phyloP scores from a whole-genome alignment of 441 rosid species.

The Syzygium malaccense region DNA sequence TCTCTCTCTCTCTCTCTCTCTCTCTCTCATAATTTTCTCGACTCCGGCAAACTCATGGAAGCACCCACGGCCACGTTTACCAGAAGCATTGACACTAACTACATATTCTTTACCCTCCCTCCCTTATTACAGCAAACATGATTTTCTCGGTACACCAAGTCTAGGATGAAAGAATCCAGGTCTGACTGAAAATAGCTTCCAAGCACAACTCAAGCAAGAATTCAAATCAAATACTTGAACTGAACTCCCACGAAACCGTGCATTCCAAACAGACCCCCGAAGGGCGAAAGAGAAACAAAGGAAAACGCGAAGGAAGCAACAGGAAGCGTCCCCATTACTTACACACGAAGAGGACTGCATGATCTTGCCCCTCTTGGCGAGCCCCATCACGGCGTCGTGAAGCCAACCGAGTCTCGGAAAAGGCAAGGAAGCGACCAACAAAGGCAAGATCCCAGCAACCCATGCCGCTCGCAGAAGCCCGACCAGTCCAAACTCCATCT shows the following conservation, averaged over 20 bases:
- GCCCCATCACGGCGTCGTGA: conserved; percentile 24
- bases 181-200: neutral
- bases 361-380: conserved; percentile 46
- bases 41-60: neutral
- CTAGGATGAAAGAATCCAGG: neutral
- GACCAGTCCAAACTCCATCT: conserved; percentile 33
- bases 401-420: conserved; percentile 14
- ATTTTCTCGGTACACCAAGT: neutral
- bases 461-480: conserved; percentile 40
- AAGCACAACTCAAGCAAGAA: neutral
- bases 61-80: neutral
- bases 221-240: neutral
- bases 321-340: neutral
- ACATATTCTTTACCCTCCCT: neutral
- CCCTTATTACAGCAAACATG: neutral
- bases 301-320: neutral
- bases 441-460: conserved; percentile 38
- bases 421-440: conserved; percentile 38
- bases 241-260: neutral
- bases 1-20: neutral
- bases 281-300: neutral
- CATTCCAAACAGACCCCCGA: neutral
- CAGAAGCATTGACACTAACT: neutral
- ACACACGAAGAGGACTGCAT: conserved; percentile 33
- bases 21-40: neutral